A percentile compares a stretch with the other conserved stretches of the same genome.
Conservation (phyloP, 2,329 filamentous ascomycete genomes). For the Penicillium polonicum region DNA sequence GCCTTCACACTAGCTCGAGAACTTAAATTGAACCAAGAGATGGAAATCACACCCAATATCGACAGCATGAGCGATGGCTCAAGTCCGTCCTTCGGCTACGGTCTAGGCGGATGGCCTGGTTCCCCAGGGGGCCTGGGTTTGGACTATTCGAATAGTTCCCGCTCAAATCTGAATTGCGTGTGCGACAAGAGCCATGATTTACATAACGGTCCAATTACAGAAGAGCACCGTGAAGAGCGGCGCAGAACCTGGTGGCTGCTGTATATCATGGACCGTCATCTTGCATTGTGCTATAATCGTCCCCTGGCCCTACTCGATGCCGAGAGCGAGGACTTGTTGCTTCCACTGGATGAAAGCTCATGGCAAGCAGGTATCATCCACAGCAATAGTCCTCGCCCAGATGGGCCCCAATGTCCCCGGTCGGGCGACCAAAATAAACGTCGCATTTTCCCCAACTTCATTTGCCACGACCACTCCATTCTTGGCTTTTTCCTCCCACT, state of each 20-base stretch:
- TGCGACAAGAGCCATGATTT: constrained; percentile 30
- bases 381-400: constrained; percentile 46
- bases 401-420: constrained; percentile 37
- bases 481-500: constrained; percentile 92
- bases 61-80: constrained; percentile 33
- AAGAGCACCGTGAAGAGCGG: constrained; percentile 86
- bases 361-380: constrained; percentile 85
- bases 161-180: constrained; percentile 37
- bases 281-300: constrained; percentile 88
- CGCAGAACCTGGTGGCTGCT: constrained; percentile 91
- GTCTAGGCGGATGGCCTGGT: constrained; percentile 38
- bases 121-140: constrained; percentile 52
- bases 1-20: constrained; percentile 89
- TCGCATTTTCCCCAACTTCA: constrained; percentile 71
- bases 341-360: constrained; percentile 81
- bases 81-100: constrained; percentile 35
- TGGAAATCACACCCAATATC: constrained; percentile 46
- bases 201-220: constrained; percentile 47
- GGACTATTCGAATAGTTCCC: constrained; percentile 42
- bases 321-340: constrained; percentile 78
- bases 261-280: constrained; percentile 85
- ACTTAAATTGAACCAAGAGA: constrained; percentile 80
- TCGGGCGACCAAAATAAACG: constrained; percentile 46
- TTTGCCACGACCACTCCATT: constrained; percentile 83
- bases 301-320: constrained; percentile 83